Conservation (phyloP, 2,329 filamentous ascomycete genomes). For the Hypoxylon sp. region DNA sequence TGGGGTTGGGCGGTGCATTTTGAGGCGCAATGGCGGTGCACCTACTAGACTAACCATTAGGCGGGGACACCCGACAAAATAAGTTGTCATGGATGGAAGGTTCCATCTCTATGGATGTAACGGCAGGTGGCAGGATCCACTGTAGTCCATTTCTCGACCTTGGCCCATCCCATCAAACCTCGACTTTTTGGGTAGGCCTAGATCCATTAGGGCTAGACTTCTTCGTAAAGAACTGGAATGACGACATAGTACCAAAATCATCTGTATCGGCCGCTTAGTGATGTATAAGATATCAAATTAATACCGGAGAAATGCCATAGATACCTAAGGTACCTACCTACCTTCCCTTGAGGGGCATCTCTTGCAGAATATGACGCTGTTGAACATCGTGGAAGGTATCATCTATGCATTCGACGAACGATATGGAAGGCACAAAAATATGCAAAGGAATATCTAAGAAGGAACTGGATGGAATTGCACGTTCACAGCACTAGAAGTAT, state of each 20-base stretch:
- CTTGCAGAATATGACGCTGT: conserved; percentile 21
- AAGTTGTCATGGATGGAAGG: not conserved
- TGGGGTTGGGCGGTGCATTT: not conserved
- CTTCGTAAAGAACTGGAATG: conserved; percentile 31
- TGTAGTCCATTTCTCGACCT: not conserved
- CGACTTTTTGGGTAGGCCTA: conserved; percentile 10
- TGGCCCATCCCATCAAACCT: conserved; percentile 2
- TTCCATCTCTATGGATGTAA: conserved; percentile 7
- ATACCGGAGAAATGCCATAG: not conserved
- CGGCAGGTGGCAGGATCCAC: conserved; percentile 22
- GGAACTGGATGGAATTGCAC: conserved; percentile 22
- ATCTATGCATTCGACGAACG: conserved; percentile 13
- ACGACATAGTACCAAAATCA: conserved; percentile 28
- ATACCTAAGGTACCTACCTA: not conserved
- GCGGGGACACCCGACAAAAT: conserved; percentile 19
- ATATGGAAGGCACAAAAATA: conserved; percentile 19
- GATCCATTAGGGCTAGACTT: conserved; percentile 18
- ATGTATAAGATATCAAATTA: not conserved
- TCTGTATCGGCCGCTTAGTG: not conserved
- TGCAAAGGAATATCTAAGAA: conserved; percentile 28
- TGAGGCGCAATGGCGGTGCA: conserved; percentile 18
- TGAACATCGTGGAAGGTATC: not conserved
- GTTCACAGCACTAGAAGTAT: conserved; percentile 24
- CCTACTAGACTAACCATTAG: not conserved
- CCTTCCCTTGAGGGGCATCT: not conserved